A percentile compares a stretch with the other conserved stretches of the same genome.
Evolutionary conservation across 2,329 filamentous ascomycete genomes (phyloP).

Genomic region (Colletotrichum brevisporum): DNA sequence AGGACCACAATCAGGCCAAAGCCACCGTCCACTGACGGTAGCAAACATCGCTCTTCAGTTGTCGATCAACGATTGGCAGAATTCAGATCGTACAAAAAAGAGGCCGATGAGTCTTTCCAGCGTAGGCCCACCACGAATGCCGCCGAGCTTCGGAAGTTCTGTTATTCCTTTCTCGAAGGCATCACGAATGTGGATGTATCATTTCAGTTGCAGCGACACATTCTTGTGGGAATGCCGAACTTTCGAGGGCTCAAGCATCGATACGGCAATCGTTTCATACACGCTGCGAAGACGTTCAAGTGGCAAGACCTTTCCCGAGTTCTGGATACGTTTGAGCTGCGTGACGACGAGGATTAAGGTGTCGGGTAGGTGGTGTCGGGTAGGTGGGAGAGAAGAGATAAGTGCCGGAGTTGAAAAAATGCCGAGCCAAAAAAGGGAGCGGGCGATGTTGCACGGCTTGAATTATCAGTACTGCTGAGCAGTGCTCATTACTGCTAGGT

Average conservation of each 20-base stretch:
- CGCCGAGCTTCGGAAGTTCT: background rate
- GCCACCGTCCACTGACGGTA: background rate
- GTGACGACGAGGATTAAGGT: too few species aligned
- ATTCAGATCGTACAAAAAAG: background rate
- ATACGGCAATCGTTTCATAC: too few species aligned
- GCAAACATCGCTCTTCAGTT: background rate
- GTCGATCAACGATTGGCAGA: background rate
- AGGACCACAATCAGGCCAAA: background rate
- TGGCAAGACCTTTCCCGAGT: too few species aligned
- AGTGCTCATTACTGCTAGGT: too few species aligned
- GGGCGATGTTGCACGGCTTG: too few species aligned
- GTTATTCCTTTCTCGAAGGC: background rate
- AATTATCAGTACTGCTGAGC: too few species aligned
- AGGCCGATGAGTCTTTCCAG: background rate
- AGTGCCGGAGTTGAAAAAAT: too few species aligned
- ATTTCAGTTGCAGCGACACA: background rate
- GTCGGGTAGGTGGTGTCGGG: too few species aligned
- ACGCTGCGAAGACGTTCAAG: too few species aligned
- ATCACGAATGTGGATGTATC: background rate
- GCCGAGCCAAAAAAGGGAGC: too few species aligned
- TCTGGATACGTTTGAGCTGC: too few species aligned
- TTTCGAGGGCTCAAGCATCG: background rate
- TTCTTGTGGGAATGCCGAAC: background rate
- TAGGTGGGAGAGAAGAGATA: too few species aligned
- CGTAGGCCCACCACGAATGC: background rate